Evolutionary conservation across 208 protist species (phyloP).

Genomic region (Acanthamoeba lugdunensis): DNA sequence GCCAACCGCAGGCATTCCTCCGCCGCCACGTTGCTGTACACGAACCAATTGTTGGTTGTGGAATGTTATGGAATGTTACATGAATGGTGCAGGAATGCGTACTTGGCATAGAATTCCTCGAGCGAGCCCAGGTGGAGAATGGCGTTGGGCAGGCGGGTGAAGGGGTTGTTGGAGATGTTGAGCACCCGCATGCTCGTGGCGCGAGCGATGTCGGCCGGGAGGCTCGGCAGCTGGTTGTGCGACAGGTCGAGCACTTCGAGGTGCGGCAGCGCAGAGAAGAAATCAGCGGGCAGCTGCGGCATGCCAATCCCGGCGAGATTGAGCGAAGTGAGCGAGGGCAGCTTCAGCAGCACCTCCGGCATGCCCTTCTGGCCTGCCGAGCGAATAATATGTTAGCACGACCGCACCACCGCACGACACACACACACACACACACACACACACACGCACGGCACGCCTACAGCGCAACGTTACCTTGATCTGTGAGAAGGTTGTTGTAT

Average conservation of each 20-base stretch:
- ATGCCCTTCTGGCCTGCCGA: background rate
- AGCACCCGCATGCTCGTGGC: background rate
- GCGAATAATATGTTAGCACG: no score
- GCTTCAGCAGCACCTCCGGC: background rate
- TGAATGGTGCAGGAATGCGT: background rate
- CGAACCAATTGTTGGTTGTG: background rate
- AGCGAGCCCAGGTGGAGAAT: background rate
- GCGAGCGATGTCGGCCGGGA: slow-evolving; percentile 5
- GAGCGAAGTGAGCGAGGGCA: background rate
- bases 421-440: no score
- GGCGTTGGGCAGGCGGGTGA: background rate
- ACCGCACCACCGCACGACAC: no score
- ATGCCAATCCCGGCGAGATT: background rate
- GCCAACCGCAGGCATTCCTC: background rate
- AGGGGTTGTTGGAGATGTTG: background rate
- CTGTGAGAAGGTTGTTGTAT: background rate
- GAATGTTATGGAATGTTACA: background rate
- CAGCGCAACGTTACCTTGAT: background rate
- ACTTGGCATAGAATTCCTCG: slow-evolving; percentile 7
- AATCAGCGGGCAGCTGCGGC: background rate
- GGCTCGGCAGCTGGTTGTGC: background rate
- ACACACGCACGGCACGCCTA: background rate
- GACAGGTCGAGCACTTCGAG: slow-evolving; percentile 27
- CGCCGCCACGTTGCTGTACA: no score
- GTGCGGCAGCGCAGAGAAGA: background rate